phyloP scores from a whole-genome alignment of 805 yeast species.

The Starmerella stigmatis region DNA sequence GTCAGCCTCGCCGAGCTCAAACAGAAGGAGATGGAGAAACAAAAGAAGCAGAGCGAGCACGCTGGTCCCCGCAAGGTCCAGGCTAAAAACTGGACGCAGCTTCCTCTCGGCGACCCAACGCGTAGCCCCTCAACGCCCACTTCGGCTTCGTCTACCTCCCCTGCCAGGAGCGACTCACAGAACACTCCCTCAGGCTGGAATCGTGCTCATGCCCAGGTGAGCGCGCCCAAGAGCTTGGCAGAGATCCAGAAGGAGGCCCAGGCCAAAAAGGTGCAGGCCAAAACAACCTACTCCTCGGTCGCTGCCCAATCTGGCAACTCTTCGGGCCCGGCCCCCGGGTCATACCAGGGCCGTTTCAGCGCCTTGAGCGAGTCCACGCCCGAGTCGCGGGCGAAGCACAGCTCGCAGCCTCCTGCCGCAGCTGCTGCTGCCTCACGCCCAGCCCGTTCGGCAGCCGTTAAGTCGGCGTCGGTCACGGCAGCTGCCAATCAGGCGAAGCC shows the following conservation, averaged over 20 bases:
- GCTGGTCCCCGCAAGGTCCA: conserved; percentile 3
- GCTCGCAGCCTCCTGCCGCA: not conserved
- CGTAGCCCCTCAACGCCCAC: not conserved
- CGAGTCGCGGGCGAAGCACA: not conserved
- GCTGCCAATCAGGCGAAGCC: conserved; percentile 23
- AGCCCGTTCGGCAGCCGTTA: not conserved
- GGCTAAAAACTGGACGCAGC: conserved; percentile 6
- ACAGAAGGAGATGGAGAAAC: conserved; percentile 15
- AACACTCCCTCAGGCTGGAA: conserved; percentile 16
- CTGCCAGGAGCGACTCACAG: not conserved
- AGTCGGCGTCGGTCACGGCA: conserved; percentile 12
- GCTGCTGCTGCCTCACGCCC: not conserved
- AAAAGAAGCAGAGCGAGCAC: conserved; percentile 7
- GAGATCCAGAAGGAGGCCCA: conserved; percentile 32
- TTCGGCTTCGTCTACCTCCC: not conserved
- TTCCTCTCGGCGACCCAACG: not conserved
- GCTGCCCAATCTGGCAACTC: not conserved
- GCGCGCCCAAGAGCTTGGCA: conserved; percentile 29
- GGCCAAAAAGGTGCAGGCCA: conserved; percentile 3
- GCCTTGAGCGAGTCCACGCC: not conserved
- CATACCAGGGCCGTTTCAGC: conserved; percentile 2
- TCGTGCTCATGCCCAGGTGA: conserved; percentile 22
- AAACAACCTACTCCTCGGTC: not conserved
- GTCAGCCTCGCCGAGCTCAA: conserved; percentile 19
- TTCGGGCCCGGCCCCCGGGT: not conserved